Conservation (phyloP, 176 grass and related monocot species). For the Saccharum officinarum region DNA sequence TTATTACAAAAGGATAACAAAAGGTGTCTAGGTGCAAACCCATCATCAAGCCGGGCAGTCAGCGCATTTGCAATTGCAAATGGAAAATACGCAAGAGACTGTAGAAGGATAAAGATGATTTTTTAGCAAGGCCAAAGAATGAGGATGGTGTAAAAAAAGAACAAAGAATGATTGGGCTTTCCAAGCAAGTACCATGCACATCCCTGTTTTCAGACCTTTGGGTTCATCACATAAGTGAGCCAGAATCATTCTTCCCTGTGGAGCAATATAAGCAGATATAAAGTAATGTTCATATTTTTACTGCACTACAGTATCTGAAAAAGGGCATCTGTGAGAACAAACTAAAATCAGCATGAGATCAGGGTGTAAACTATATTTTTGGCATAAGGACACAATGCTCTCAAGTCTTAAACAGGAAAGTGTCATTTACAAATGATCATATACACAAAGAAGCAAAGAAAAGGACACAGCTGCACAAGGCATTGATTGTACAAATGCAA, state of each 20-base stretch:
- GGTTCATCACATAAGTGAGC: constrained; percentile 99
- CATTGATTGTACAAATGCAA: neutral
- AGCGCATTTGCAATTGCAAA: constrained; percentile 92
- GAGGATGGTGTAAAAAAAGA: constrained; percentile 3
- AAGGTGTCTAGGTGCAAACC: constrained; percentile 56
- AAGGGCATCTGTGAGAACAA: neutral
- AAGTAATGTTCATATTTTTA: constrained; percentile 4
- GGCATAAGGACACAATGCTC: neutral
- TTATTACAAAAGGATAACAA: constrained; percentile 5
- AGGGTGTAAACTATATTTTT: neutral
- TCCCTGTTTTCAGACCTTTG: constrained; percentile 97
- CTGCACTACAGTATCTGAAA: neutral
- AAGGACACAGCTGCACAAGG: neutral
- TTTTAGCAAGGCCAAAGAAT: constrained; percentile 18
- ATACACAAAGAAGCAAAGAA: constrained; percentile 9
- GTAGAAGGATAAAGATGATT: constrained; percentile 6
- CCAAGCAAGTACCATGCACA: constrained; percentile 83
- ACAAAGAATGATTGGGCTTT: constrained; percentile 26
- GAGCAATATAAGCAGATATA: constrained; percentile 26
- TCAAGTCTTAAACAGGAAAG: neutral
- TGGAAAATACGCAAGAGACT: constrained; percentile 88
- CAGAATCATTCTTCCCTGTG: constrained; percentile 96
- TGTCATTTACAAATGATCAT: neutral
- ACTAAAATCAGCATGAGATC: neutral
- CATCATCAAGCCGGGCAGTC: constrained; percentile 80